Evolutionary conservation across 1,284 basidiomycete genomes (phyloP), one percentile per base, ranked within the genome.

Genomic region (Naganishia sp.): DNA sequence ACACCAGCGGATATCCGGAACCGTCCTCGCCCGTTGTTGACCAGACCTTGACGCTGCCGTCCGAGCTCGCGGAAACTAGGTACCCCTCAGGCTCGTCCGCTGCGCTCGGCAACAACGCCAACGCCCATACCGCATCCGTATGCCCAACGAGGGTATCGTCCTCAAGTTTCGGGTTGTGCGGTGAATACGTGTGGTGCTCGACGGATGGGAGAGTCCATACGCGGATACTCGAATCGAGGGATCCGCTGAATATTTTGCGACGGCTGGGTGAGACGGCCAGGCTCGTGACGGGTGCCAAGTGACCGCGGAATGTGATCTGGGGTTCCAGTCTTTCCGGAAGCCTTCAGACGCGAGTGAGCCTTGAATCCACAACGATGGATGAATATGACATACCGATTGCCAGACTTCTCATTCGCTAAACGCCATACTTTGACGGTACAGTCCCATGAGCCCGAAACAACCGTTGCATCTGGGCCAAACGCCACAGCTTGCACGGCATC

Each of bases 41-140:
- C 94, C 95, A 99, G 10, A 97, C 87, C 79, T 96, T 96, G 71
- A 97, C 89, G 0, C 86, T 82, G 15, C 94, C 94, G 75, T 98
- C 94, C 1, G 94, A 90, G 42, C 90, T 89, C 73, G 90, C 93
- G 71, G 90, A 92, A 60, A 94, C 90, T 33, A 99, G 83, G 28
- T 89, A 86, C 65, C 70, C 86, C 55, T 74, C 73, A 1, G 65
- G 52, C 13, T 64, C 55, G 18, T 68, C 63, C 18, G 28, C 71
- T 59, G 31, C 31, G 33, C 55, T 56, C 2, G 80, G 78, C 28
- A 84, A 68, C 13, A 83, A 69, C 21, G 90, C 88, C 56, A 98
- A 81, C 75, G 94, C 94, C 94, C 95, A 98, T 13, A 98, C 90
- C 3, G 91, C 91, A 76, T 98, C 93, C 0, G 92, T 91, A 76